Evolutionary conservation across 129 eudicot species (phyloP).

Genomic region (Arctium lappa): DNA sequence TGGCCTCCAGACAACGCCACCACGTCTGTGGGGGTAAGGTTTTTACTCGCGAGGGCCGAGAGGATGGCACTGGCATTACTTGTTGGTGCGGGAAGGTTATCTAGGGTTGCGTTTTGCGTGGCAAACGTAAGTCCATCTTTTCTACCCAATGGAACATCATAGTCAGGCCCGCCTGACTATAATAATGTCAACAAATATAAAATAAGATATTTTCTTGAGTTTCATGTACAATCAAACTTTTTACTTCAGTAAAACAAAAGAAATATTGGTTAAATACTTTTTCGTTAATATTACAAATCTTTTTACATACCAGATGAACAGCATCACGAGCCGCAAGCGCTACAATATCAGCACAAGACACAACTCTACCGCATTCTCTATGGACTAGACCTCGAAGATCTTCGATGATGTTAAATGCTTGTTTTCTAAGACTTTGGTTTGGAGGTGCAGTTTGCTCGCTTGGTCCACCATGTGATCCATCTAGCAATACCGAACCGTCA

Average conservation of each 20-base stretch:
- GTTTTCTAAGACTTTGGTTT: conserved; percentile 42
- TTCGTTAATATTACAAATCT: neutral
- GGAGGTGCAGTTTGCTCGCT: conserved; percentile 57
- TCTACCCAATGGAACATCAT: conserved; percentile 61
- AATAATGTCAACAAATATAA: neutral
- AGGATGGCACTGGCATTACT: conserved; percentile 46
- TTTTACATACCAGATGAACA: conserved; percentile 48
- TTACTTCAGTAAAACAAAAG: neutral
- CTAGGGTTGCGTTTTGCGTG: conserved; percentile 40
- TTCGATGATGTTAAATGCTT: conserved; percentile 49
- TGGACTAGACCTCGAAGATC: conserved; percentile 57
- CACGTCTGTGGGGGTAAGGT: conserved; percentile 48
- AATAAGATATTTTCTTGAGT: neutral
- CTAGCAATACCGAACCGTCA: conserved; percentile 54
- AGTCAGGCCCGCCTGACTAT: conserved; percentile 66
- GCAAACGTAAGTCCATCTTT: conserved; percentile 57
- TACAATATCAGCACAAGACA: conserved; percentile 68
- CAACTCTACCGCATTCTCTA: conserved; percentile 57
- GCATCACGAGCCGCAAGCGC: conserved; percentile 80
- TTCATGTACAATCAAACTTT: neutral
- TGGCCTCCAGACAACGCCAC: conserved; percentile 68
- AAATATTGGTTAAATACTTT: neutral
- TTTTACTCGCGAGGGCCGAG: conserved; percentile 37
- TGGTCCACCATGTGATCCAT: conserved; percentile 53
- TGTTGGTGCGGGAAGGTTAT: conserved; percentile 55